Conservation (phyloP, 306 rosid species). For the Lupinus albus region DNA sequence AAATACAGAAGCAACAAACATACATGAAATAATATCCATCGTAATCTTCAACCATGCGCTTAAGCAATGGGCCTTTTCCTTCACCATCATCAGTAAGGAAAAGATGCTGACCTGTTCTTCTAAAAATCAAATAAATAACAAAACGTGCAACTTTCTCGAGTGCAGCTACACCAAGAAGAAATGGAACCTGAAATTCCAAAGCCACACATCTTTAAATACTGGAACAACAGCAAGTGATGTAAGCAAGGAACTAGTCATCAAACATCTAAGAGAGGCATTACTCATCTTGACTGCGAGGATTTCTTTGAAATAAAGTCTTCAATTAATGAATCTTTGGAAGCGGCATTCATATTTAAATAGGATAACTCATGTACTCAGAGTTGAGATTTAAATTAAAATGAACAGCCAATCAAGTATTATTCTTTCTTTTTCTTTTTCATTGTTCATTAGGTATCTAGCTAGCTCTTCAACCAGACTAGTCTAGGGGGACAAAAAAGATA, state of each 20-base stretch:
- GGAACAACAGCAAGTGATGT: constrained; percentile 5
- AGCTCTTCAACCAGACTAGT: neutral
- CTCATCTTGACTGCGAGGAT: neutral
- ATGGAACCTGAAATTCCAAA: constrained; percentile 76
- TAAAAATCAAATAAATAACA: constrained; percentile 86
- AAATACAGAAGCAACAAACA: constrained; percentile 38
- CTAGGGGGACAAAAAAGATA: neutral
- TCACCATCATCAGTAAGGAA: constrained; percentile 79
- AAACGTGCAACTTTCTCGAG: constrained; percentile 75
- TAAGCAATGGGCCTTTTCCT: constrained; percentile 91
- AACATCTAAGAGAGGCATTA: neutral
- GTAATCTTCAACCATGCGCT: constrained; percentile 79
- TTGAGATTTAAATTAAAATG: neutral
- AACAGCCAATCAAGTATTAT: neutral
- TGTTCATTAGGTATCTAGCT: neutral
- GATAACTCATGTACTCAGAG: neutral
- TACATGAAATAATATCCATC: constrained; percentile 78
- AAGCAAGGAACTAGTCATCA: neutral
- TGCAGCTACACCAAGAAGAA: constrained; percentile 91
- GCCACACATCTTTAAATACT: constrained; percentile 23
- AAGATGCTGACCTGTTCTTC: constrained; percentile 97
- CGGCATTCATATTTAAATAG: neutral
- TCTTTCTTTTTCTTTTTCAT: neutral
- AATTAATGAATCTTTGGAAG: neutral
- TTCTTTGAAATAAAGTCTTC: neutral